Base-by-base conservation (phyloP, 1,139 yeast species). In the Kodamaea derodonti region DNA sequence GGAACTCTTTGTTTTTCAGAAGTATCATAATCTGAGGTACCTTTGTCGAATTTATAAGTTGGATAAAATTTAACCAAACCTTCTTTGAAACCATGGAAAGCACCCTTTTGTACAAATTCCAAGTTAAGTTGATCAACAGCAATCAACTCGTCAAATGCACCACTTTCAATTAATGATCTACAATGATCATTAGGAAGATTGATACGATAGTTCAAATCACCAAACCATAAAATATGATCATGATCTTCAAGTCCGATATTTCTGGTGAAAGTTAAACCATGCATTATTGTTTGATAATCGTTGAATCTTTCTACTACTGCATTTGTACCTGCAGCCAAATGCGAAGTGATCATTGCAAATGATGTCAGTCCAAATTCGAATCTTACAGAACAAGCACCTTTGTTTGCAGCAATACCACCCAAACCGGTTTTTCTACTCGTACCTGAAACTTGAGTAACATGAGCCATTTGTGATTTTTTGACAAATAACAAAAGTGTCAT, bases 1-100 rank as follows among this genome's bases (percentile, higher is more conserved):
- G 98, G 98, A 17, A 84, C 83, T 46, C 98, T 73, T 54, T 82
- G 84, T 56, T 92, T 92, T 47, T 92, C 98, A 12, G 95, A 83
- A 0, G 95, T 76, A 56, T 92, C 98, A 56, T 88, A 92, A 5
- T 62, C 63, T 33, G 78, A 77, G 0, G 95, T 86, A 3, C 95
- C 95, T 38, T 86, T 87, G 54, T 92, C 95, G 58, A 84, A 92
- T 54, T 92, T 92, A 60, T 92, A 92, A 0, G 98, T 92, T 9
- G 98, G 98, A 32, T 81, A 74, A 51, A 92, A 92, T 20, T 64
- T 72, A 29, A 55, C 48, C 20, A 75, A 78, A 64, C 80, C 84
- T 60, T 94, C 99, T 47, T 78, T 75, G 56, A 82, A 94, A 47
- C 79, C 87, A 1, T 85, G 84, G 54, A 94, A 92, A 31, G 87